These are phyloP conservation scores for Phytophthora europaea DNA, from an alignment of 352 stramenopile genomes.

Conservation along the genomic window DNA sequence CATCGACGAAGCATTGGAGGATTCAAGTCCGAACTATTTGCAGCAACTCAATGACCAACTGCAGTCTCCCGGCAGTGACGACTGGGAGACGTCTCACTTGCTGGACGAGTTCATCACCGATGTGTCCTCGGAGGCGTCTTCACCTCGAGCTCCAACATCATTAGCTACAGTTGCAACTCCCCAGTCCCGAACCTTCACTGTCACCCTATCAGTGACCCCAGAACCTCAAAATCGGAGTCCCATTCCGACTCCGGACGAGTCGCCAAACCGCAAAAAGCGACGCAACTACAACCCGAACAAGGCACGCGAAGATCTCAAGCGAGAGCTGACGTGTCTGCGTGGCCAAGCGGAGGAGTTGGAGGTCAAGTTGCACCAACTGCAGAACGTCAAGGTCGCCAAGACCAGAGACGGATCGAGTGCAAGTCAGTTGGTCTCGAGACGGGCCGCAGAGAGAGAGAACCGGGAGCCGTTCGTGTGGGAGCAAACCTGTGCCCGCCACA, in stretches of 20 bases:
- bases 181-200: background rate
- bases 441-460: background rate
- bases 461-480: constrained; percentile 32
- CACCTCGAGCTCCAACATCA: constrained; percentile 4
- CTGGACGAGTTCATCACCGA: constrained; percentile 23
- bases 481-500: constrained; percentile 27
- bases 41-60: background rate
- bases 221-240: background rate
- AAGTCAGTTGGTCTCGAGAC: background rate
- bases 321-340: constrained; percentile 34
- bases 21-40: background rate
- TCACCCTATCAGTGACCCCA: background rate
- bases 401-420: constrained; percentile 5
- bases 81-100: constrained; percentile 17
- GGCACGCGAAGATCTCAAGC: constrained; percentile 32
- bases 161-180: background rate
- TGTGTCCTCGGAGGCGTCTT: constrained; percentile 11
- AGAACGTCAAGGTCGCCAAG: constrained; percentile 24
- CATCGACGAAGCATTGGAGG: constrained; percentile 23
- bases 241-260: background rate
- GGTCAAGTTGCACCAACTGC: constrained; percentile 26
- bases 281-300: constrained; percentile 44
- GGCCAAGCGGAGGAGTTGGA: constrained; percentile 27
- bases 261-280: constrained; percentile 9
- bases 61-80: constrained; percentile 2